These are phyloP conservation scores for Cryptomeria japonica DNA, from an alignment of 75 land plant species.

Conservation along the genomic window DNA sequence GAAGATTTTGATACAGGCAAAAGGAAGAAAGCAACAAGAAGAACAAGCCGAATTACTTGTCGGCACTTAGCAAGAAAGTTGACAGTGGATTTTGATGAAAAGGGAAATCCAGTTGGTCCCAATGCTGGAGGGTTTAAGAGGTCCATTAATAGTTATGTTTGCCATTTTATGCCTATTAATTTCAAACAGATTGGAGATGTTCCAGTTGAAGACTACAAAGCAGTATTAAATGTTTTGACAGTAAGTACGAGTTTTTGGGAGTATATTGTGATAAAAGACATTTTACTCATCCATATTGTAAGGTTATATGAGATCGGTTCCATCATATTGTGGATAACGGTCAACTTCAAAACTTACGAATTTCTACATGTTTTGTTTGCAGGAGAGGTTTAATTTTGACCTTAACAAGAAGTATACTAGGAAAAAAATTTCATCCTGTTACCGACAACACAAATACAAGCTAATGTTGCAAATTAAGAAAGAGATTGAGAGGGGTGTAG, in stretches of 20 bases:
- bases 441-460: conserved; percentile 29
- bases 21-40: conserved; percentile 11
- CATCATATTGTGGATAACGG: neutral
- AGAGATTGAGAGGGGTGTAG: conserved; percentile 22
- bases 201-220: conserved; percentile 28
- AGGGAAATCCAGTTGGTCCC: conserved; percentile 24
- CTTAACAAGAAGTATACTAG: conserved; percentile 20
- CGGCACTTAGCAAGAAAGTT: conserved; percentile 17
- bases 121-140: conserved; percentile 30
- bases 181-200: conserved; percentile 33
- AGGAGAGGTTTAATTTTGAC: conserved; percentile 33
- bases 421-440: conserved; percentile 30
- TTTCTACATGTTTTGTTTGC: conserved; percentile 7
- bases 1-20: conserved; percentile 4
- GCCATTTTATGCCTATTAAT: conserved; percentile 21
- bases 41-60: conserved; percentile 10
- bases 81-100: conserved; percentile 31
- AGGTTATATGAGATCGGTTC: neutral
- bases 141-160: conserved; percentile 26
- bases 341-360: neutral
- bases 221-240: conserved; percentile 20
- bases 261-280: neutral
- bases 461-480: conserved; percentile 22
- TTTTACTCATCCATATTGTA: neutral
- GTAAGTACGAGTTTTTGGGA: conserved; percentile 14